Base-by-base conservation (phyloP, 2,329 filamentous ascomycete species). In the Tolypocladium ophioglossoides region DNA sequence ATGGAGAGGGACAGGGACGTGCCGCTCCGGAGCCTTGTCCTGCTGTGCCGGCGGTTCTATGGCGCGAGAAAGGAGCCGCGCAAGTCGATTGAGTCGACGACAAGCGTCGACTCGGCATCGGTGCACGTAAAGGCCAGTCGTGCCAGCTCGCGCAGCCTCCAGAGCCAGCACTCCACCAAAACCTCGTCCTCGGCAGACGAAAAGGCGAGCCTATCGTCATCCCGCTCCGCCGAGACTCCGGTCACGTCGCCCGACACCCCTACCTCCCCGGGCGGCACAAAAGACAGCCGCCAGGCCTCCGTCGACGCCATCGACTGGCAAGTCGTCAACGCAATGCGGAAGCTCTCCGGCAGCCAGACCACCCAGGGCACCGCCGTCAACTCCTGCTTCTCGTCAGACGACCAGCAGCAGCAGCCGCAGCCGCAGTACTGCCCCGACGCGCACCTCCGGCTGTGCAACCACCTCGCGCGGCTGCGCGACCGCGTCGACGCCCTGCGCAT, bases 11-110 rank as follows among this genome's bases (percentile, higher is more conserved):
- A 54, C 0, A 48, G 34, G 1, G 56, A 56, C 0, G 57, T 67
- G 1, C 63, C 63, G 0, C 53, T 72, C 47, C 56, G 60, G 5
- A 64, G 61, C 3, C 55, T 72, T 0, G 60, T 71, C 1, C 57
- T 73, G 1, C 61, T 71, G 0, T 72, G 69, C 22, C 65, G 70
- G 18, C 61, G 70, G 2, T 72, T 66, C 39, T 62, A 70, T 22
- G 69, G 67, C 5, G 52, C 48, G n/a, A 58, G 64, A 4, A 27
- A 51, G 1, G 55, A 51, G 11, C 44, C 30, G 16, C 51, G 20
- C 49, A 14, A 4, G 14, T 30, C 44, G 44, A n/a, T 32, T 9
- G 44, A 47, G 24, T 47, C 24, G 16, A 30, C 44, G 16, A 16
- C 14, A 8, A 22, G 24, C 2, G 27, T 20, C 8, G 44, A 14